These are phyloP conservation scores for Apiospora sp. DNA, from an alignment of 2,329 filamentous ascomycete species.

Conservation along the genomic window DNA sequence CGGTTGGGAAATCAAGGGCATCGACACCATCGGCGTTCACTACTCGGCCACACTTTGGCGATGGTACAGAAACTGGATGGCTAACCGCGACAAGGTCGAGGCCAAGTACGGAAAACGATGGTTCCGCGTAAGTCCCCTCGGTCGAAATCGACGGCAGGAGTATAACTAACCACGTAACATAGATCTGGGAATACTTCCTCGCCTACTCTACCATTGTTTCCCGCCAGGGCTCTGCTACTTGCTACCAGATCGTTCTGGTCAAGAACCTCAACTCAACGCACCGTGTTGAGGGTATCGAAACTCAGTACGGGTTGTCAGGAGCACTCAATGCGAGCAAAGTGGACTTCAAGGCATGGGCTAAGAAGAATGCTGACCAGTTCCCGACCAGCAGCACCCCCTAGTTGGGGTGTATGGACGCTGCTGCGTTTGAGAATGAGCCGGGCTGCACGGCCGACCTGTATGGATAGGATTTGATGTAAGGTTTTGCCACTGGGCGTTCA, in stretches of 20 bases:
- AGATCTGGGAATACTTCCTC: conserved; percentile 82
- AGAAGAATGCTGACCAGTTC: conserved; percentile 45
- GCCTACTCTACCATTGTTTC: conserved; percentile 79
- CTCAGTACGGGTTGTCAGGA: conserved; percentile 69
- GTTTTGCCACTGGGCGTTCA: neutral
- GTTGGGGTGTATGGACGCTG: conserved; percentile 5
- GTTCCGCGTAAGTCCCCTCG: conserved; percentile 79
- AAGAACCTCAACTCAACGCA: conserved; percentile 87
- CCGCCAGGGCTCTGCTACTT: conserved; percentile 77
- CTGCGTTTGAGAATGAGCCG: conserved; percentile 12
- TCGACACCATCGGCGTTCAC: conserved; percentile 95
- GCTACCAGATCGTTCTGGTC: conserved; percentile 80
- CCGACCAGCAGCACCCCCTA: conserved; percentile 40
- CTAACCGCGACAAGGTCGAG: conserved; percentile 88
- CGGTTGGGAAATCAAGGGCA: conserved; percentile 88
- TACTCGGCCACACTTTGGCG: conserved; percentile 94
- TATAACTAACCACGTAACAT: neutral
- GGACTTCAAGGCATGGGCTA: conserved; percentile 43
- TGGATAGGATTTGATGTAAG: neutral
- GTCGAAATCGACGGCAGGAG: neutral
- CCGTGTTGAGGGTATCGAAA: conserved; percentile 74
- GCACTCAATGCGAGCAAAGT: conserved; percentile 56
- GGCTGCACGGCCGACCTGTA: conserved; percentile 6
- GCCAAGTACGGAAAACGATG: conserved; percentile 95
- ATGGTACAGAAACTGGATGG: conserved; percentile 99